A percentile compares a stretch with the other conserved stretches of the same genome.
phyloP scores from a whole-genome alignment of 352 stramenopile genomes.

The Elongisporangium anandrum region DNA sequence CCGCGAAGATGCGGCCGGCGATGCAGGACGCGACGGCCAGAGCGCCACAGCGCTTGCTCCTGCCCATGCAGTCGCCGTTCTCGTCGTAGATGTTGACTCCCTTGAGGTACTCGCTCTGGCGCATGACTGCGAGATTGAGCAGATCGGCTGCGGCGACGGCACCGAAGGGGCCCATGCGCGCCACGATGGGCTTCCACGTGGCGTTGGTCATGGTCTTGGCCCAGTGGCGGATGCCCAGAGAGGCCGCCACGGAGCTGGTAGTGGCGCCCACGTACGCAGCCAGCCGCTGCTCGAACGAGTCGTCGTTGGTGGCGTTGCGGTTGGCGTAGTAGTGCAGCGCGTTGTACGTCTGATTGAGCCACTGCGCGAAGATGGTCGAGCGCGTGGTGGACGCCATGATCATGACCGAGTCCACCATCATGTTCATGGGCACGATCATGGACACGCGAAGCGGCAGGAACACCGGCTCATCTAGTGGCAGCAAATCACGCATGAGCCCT shows the following conservation, averaged over 20 bases:
- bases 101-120: conserved; percentile 78
- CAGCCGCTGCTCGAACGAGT: conserved; percentile 64
- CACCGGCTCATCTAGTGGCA: conserved; percentile 33
- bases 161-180: conserved; percentile 69
- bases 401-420: conserved; percentile 80
- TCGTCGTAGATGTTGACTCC: conserved; percentile 83
- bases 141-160: conserved; percentile 80
- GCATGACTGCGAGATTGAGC: conserved; percentile 84
- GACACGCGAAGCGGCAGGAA: conserved; percentile 70
- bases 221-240: conserved; percentile 59
- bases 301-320: conserved; percentile 81
- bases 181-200: conserved; percentile 44
- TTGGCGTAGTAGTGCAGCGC: conserved; percentile 90
- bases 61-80: conserved; percentile 70
- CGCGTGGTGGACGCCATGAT: conserved; percentile 60
- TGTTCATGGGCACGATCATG: conserved; percentile 87
- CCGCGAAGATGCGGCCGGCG: conserved; percentile 71
- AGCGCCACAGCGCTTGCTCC: conserved; percentile 65
- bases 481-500: background rate
- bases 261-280: conserved; percentile 72
- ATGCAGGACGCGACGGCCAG: conserved; percentile 75
- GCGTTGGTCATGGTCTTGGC: conserved; percentile 40
- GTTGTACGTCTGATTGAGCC: conserved; percentile 89
- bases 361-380: conserved; percentile 75
- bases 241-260: conserved; percentile 66